Percentiles rank a stretch among this genome's conserved stretches.
phyloP scores from a whole-genome alignment of 176 grass and related monocot species.

The Carex littledalei region DNA sequence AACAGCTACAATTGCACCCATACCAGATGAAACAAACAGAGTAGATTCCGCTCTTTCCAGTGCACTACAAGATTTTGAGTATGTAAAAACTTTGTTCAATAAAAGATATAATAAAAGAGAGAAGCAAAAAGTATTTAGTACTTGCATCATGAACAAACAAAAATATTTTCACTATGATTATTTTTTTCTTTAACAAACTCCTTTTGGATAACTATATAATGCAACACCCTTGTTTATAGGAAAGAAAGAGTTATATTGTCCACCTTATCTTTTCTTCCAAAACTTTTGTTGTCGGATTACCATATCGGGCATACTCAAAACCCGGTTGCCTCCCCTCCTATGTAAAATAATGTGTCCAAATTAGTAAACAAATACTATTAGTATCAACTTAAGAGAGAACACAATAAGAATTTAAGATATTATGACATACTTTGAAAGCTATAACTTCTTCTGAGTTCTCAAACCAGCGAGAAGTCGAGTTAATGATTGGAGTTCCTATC shows the following conservation, averaged over 20 bases:
- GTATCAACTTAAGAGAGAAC: background rate
- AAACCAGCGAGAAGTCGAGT: conserved; percentile 92
- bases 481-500: conserved; percentile 61
- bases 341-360: no score
- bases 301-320: conserved; percentile 90
- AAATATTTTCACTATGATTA: background rate
- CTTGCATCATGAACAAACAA: no score
- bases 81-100: no score
- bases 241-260: background rate
- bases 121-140: no score
- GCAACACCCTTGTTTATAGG: background rate
- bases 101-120: no score
- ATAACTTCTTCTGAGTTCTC: conserved; percentile 87
- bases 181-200: background rate
- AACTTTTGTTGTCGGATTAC: conserved; percentile 85
- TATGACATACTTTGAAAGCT: conserved; percentile 41
- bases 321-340: conserved; percentile 86
- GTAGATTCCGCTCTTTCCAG: conserved; percentile 90
- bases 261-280: conserved; percentile 80
- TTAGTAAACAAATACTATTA: background rate
- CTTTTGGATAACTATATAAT: background rate
- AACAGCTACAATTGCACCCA: conserved; percentile 87
- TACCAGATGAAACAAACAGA: conserved; percentile 87
- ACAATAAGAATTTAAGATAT: background rate
- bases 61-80: conserved; percentile 39